Percentiles rank a stretch among this genome's conserved stretches.
phyloP scores from a whole-genome alignment of 2,329 filamentous ascomycete species.

The Fusarium devonianum region DNA sequence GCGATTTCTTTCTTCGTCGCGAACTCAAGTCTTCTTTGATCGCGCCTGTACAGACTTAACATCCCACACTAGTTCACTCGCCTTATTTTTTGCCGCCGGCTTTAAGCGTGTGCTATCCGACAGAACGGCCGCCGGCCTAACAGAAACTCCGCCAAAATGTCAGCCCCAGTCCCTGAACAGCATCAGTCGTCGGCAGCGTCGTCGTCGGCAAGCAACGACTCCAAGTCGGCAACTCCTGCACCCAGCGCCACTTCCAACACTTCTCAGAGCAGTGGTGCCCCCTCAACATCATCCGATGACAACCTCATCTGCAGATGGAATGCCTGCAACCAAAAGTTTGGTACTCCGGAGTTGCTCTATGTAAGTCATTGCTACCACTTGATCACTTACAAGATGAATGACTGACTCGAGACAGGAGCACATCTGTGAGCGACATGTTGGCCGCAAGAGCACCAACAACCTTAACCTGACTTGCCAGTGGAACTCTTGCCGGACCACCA shows the following conservation, averaged over 20 bases:
- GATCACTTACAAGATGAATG: neutral
- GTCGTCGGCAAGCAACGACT: slow-evolving; percentile 54
- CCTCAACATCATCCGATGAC: slow-evolving; percentile 55
- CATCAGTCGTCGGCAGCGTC: slow-evolving; percentile 38
- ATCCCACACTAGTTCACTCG: slow-evolving; percentile 22
- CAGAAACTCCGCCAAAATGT: slow-evolving; percentile 43
- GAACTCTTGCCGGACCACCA: slow-evolving; percentile 95
- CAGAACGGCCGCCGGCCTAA: slow-evolving; percentile 23
- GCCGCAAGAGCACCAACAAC: slow-evolving; percentile 99
- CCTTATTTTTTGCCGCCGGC: slow-evolving; percentile 14
- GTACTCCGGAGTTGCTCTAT: slow-evolving; percentile 65
- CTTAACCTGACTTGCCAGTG: slow-evolving; percentile 96
- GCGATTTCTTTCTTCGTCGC: neutral
- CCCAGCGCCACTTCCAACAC: slow-evolving; percentile 57
- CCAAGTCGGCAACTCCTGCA: slow-evolving; percentile 62
- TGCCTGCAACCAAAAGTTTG: slow-evolving; percentile 65
- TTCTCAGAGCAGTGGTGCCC: slow-evolving; percentile 51
- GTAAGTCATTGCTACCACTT: slow-evolving; percentile 51
- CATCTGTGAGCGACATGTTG: slow-evolving; percentile 97
- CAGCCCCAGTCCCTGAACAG: slow-evolving; percentile 43
- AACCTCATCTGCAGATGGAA: slow-evolving; percentile 68
- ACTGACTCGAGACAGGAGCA: slow-evolving; percentile 73
- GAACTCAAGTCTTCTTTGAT: neutral
- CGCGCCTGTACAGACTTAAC: neutral
- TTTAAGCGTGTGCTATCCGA: slow-evolving; percentile 23